Conservation (phyloP, 176 grass and related monocot genomes). For the Oryza rufipogon region DNA sequence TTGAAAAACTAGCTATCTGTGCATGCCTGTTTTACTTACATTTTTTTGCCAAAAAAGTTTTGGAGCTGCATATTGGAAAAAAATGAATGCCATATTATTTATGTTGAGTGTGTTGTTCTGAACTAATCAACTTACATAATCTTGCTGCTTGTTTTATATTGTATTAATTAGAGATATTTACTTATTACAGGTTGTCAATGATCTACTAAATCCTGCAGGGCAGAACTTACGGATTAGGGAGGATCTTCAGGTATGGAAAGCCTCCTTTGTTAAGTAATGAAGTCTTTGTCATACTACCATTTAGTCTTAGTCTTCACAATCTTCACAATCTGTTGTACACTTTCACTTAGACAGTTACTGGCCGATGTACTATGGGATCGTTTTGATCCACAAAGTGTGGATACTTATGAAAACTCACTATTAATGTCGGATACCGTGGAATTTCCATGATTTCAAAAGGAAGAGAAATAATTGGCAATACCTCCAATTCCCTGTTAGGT, state of each 20-base stretch:
- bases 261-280: constrained; percentile 35
- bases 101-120: constrained; percentile 3
- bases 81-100: constrained; percentile 24
- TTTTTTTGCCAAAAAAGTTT: neutral
- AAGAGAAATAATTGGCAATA: neutral
- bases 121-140: constrained; percentile 7
- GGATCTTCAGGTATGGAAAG: constrained; percentile 70
- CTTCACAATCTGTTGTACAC: neutral
- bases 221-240: constrained; percentile 84
- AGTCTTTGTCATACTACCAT: constrained; percentile 18
- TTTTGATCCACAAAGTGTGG: neutral
- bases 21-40: constrained; percentile 24
- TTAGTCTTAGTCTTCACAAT: neutral
- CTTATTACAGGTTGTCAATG: constrained; percentile 69
- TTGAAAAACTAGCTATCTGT: neutral
- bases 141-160: constrained; percentile 10
- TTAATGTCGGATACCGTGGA: neutral
- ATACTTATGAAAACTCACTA: neutral
- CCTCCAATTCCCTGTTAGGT: neutral
- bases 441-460: neutral
- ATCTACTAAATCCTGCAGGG: constrained; percentile 83
- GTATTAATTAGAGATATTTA: constrained; percentile 35
- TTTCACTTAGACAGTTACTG: constrained; percentile 5
- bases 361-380: neutral
- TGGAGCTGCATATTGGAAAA: constrained; percentile 23